Conservation (phyloP, 2,329 filamentous ascomycete species). For the Paecilomyces niveus region DNA sequence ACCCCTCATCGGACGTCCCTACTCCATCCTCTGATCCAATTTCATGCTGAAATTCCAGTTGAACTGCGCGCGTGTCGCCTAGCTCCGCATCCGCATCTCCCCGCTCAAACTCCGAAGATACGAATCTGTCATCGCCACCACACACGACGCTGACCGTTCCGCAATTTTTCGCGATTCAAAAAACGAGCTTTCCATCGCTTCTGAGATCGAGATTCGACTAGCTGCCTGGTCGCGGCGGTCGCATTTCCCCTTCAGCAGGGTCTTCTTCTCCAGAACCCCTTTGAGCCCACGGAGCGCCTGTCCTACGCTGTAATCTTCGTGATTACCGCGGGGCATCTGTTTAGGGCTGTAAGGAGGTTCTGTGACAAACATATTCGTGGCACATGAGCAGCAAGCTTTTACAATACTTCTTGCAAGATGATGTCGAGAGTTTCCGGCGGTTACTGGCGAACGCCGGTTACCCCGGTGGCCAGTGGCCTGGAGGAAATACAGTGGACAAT, state of each 20-base stretch:
- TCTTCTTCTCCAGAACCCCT: constrained; percentile 17
- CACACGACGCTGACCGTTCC: constrained; percentile 1
- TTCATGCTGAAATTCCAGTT: not conserved
- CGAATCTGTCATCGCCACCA: constrained; percentile 7
- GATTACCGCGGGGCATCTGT: constrained; percentile 82
- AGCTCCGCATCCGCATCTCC: constrained; percentile 1
- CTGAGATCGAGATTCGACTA: not conserved
- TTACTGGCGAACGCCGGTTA: constrained; percentile 67
- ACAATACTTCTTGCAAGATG: constrained; percentile 95
- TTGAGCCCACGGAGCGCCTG: constrained; percentile 51
- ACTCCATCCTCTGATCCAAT: not conserved
- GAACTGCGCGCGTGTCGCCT: constrained; percentile 3
- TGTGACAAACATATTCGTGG: constrained; percentile 28
- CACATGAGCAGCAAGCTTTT: constrained; percentile 96
- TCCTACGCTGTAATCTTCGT: constrained; percentile 81
- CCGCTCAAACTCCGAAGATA: not conserved
- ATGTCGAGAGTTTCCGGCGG: constrained; percentile 90
- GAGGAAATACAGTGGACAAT: constrained; percentile 23
- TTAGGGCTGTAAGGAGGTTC: constrained; percentile 48
- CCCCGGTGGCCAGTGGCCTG: constrained; percentile 31
- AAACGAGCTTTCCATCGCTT: not conserved
- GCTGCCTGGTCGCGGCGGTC: constrained; percentile 6
- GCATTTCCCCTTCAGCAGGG: constrained; percentile 3
- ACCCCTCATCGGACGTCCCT: not conserved
- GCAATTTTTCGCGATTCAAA: constrained; percentile 3